Base-by-base conservation (phyloP, 257 asterid species). In the Solanum tarapatanum region DNA sequence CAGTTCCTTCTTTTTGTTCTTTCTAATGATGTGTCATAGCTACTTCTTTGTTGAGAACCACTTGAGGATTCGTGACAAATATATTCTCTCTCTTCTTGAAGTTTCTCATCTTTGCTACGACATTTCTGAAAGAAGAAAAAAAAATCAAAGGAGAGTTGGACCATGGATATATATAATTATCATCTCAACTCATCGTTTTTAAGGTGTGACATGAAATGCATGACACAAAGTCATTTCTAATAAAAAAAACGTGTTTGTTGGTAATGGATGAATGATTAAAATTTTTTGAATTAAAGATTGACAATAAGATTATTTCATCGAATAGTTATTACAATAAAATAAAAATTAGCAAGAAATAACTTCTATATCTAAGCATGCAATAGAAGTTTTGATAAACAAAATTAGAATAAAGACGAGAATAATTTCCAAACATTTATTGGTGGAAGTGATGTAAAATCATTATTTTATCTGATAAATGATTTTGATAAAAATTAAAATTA, bases 81-180 rank as follows among this genome's bases (percentile, higher is more conserved):
- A 36, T 6, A 3, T 16, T 62, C 87, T 5, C 77, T 86, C 83
- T 66, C 82, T 14, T 82, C 33, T 4, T 48, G 89, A 43, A 69
- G 11, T 74, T 83, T 58, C 90, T 90, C 89, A 1, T 86, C 77
- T 23, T 83, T 55, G 4, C 55, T 68, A 14, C 89, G 89, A 76
- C 91, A 89, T 91, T 91, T 90, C 91, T 89, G 76, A 58, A 23
- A 58, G 16, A 41, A 28, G n/a, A n/a, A 2, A 14, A 83, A 41
- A 23, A 72, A 7, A 4, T 72, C 7, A 33, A 72, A 72, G 3
- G 43, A 17, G 26, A 32, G 8, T 33, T 32, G 43, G 26, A 72
- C 12, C 11, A 33, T 28, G 23, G 1, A 72, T 72, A 72, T 30
- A 69, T 69, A 69, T 28, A 28, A 13, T 69, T 14, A 28, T 69